A percentile compares a stretch with the other conserved stretches of the same genome.
phyloP scores from a whole-genome alignment of 176 grass and related monocot species.

The Elymus sibiricus region DNA sequence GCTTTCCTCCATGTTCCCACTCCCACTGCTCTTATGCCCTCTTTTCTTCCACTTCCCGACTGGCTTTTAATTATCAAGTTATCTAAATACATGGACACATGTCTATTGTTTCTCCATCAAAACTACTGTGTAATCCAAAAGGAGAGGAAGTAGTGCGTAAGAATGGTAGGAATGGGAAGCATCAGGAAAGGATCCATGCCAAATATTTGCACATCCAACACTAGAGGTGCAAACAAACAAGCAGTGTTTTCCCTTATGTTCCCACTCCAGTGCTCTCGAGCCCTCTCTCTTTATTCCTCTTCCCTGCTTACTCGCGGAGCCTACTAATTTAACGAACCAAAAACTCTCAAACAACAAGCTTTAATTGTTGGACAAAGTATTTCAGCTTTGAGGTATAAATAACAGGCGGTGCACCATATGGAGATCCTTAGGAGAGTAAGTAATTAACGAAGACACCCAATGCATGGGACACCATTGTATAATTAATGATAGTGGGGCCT shows the following conservation, averaged over 20 bases:
- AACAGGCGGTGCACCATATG: background rate
- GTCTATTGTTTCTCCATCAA: too few relatives aligned
- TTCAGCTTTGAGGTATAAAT: background rate
- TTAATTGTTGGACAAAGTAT: background rate
- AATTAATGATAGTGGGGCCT: background rate
- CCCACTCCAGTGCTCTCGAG: too few relatives aligned
- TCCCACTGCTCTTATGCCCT: background rate
- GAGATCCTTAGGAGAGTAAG: background rate
- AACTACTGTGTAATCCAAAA: too few relatives aligned
- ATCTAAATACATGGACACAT: background rate
- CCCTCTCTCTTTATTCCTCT: constrained; percentile 21
- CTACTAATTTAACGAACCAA: background rate
- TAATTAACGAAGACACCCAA: background rate
- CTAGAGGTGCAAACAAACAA: background rate
- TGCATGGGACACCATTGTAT: background rate
- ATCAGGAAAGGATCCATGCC: constrained; percentile 5
- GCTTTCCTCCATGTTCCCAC: background rate
- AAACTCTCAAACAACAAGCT: background rate
- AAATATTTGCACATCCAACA: background rate
- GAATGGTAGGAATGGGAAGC: constrained; percentile 32
- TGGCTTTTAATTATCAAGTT: background rate
- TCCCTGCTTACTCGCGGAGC: background rate
- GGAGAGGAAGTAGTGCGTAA: constrained; percentile 5
- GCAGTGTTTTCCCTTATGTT: too few relatives aligned
- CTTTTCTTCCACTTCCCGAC: background rate